phyloP scores from a whole-genome alignment of 2,329 filamentous ascomycete genomes.

The Elsinoe australis region DNA sequence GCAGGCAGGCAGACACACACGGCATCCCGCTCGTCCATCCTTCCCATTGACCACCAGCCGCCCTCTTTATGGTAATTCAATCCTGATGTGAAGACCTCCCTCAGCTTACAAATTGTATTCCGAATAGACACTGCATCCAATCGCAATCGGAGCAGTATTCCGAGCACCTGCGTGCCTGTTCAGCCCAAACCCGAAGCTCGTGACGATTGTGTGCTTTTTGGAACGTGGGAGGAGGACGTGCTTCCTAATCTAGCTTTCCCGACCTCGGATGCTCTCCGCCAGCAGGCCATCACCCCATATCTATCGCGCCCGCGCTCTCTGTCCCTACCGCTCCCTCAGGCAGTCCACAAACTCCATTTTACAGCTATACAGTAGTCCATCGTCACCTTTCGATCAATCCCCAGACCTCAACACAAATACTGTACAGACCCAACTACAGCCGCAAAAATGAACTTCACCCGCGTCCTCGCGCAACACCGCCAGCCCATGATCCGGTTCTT shows the following conservation, averaged over 20 bases:
- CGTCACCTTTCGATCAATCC: neutral
- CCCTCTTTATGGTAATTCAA: too few species aligned
- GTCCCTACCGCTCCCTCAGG: neutral
- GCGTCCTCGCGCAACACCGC: conserved; percentile 39
- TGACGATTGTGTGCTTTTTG: too few species aligned
- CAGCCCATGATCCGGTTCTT: conserved; percentile 47
- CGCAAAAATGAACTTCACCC: conserved; percentile 39
- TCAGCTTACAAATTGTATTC: too few species aligned
- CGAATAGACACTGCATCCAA: too few species aligned
- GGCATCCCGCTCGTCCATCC: too few species aligned
- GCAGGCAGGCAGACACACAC: too few species aligned
- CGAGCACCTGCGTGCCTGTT: too few species aligned
- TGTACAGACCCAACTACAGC: too few species aligned
- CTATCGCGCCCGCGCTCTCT: conserved; percentile 6
- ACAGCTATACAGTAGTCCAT: neutral
- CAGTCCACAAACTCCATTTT: neutral
- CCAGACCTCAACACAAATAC: conserved; percentile 8
- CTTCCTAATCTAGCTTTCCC: neutral
- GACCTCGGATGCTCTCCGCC: conserved; percentile 1
- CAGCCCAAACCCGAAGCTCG: too few species aligned
- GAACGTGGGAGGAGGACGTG: conserved; percentile 5
- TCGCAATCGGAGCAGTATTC: too few species aligned
- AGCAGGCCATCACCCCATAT: neutral
- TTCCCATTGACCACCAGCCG: too few species aligned
- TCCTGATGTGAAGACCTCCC: too few species aligned